These are phyloP conservation scores for Voacanga thouarsii DNA, from an alignment of 257 asterid species.

Conservation along the genomic window DNA sequence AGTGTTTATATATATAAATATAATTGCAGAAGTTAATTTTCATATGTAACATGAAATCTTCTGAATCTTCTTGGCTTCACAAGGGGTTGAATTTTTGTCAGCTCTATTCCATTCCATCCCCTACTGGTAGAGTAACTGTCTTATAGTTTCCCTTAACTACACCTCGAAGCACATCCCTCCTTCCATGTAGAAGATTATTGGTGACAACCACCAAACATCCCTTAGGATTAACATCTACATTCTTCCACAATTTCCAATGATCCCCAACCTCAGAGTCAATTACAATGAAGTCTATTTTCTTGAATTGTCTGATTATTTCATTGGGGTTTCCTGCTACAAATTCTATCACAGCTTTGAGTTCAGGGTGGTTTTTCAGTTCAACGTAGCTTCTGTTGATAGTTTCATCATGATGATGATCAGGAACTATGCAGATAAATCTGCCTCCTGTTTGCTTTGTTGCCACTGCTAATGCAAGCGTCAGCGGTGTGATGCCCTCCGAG, in stretches of 20 bases:
- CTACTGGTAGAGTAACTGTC: slow-evolving; percentile 16
- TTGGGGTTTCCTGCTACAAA: slow-evolving; percentile 10
- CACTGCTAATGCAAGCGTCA: slow-evolving; percentile 24
- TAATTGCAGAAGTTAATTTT: not conserved
- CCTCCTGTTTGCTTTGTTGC: slow-evolving; percentile 24
- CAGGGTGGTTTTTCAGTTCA: not conserved
- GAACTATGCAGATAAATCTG: slow-evolving; percentile 18
- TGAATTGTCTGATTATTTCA: slow-evolving; percentile 13
- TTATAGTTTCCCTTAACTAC: not conserved
- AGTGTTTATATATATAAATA: too few species aligned
- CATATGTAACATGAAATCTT: slow-evolving; percentile 26
- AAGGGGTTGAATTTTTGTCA: slow-evolving; percentile 13
- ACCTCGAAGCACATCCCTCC: slow-evolving; percentile 2
- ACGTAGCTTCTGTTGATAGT: not conserved
- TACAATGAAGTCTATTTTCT: slow-evolving; percentile 18
- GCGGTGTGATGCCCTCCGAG: slow-evolving; percentile 17
- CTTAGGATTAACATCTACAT: slow-evolving; percentile 18
- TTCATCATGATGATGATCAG: not conserved
- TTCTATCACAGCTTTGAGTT: slow-evolving; percentile 11
- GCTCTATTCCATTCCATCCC: slow-evolving; percentile 27
- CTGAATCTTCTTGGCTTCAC: slow-evolving; percentile 4
- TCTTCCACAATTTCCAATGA: slow-evolving; percentile 13
- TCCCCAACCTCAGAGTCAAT: slow-evolving; percentile 14
- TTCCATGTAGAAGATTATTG: slow-evolving; percentile 9
- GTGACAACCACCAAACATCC: slow-evolving; percentile 19